A percentile compares a stretch with the other conserved stretches of the same genome.
Evolutionary conservation across 148 eudicot species (phyloP).

Genomic region (Simmondsia chinensis): DNA sequence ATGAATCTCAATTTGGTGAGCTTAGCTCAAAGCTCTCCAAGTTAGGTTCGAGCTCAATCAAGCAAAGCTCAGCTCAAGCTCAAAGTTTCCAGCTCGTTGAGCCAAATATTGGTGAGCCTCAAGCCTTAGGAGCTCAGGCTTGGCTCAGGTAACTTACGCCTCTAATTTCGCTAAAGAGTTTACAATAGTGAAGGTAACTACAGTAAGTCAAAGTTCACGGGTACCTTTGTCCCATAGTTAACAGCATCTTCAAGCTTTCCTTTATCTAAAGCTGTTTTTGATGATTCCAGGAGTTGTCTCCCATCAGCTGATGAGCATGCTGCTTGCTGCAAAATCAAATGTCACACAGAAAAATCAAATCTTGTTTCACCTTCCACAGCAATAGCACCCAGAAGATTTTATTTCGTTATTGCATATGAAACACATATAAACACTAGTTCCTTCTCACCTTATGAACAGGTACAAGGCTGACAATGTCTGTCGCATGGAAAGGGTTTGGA

Average conservation of each 20-base stretch:
- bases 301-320: constrained; percentile 99
- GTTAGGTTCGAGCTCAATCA: too few relatives aligned
- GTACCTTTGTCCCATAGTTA: constrained; percentile 98
- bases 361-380: constrained; percentile 1
- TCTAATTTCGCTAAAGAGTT: too few relatives aligned
- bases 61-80: too few relatives aligned
- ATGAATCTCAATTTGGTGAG: too few relatives aligned
- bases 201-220: constrained; percentile 10
- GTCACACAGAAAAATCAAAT: constrained; percentile 2
- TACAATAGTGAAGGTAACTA: too few relatives aligned
- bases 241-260: constrained; percentile 99
- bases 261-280: constrained; percentile 97
- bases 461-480: constrained; percentile 75
- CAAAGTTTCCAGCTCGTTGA: too few relatives aligned
- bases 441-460: constrained; percentile 93
- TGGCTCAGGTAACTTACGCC: too few relatives aligned
- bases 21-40: too few relatives aligned
- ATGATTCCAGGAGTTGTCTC: constrained; percentile 92
- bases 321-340: constrained; percentile 71
- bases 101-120: too few relatives aligned
- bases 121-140: too few relatives aligned
- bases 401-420: not conserved
- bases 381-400: constrained; percentile 3
- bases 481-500: constrained; percentile 63
- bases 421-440: constrained; percentile 3